Conservation (phyloP, 179 eudicot genomes). For the Drosera spatulata region DNA sequence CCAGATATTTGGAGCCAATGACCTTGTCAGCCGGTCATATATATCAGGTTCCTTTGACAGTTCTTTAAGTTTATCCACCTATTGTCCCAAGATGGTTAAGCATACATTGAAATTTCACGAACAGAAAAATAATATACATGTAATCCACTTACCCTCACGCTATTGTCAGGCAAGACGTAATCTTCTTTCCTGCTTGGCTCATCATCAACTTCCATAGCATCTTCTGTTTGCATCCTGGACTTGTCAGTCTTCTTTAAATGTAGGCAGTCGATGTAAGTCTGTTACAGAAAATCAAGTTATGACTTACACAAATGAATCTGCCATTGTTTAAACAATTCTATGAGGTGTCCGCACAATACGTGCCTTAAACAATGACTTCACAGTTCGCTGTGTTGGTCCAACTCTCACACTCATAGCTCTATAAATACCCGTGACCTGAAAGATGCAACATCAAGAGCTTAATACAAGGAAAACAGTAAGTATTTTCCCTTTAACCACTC, state of each 20-base stretch:
- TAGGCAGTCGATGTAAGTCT: slow-evolving; percentile 98
- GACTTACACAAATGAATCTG: no score
- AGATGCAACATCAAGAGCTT: not conserved
- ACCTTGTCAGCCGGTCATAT: slow-evolving; percentile 67
- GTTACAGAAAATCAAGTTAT: slow-evolving; percentile 15
- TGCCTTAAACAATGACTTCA: slow-evolving; percentile 90
- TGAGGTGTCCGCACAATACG: slow-evolving; percentile 5
- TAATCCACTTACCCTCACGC: slow-evolving; percentile 35
- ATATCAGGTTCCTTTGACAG: slow-evolving; percentile 78
- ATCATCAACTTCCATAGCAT: slow-evolving; percentile 64
- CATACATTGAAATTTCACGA: no score
- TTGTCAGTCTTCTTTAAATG: slow-evolving; percentile 83
- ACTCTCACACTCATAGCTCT: slow-evolving; percentile 96
- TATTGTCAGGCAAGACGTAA: slow-evolving; percentile 34
- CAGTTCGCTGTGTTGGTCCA: slow-evolving; percentile 88
- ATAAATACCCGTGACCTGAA: slow-evolving; percentile 86
- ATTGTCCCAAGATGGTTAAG: slow-evolving; percentile 3
- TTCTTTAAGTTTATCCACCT: slow-evolving; percentile 74
- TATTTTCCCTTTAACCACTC: not conserved
- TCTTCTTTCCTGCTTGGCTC: slow-evolving; percentile 36
- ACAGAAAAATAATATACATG: no score
- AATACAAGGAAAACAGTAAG: not conserved
- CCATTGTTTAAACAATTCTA: not conserved
- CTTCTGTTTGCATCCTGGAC: slow-evolving; percentile 68
- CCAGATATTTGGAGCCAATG: slow-evolving; percentile 98